Evolutionary conservation across 202 grass and related monocot genomes (phyloP), one percentile per base, ranked within the genome.

Genomic region (Sporobolus alterniflorus): DNA sequence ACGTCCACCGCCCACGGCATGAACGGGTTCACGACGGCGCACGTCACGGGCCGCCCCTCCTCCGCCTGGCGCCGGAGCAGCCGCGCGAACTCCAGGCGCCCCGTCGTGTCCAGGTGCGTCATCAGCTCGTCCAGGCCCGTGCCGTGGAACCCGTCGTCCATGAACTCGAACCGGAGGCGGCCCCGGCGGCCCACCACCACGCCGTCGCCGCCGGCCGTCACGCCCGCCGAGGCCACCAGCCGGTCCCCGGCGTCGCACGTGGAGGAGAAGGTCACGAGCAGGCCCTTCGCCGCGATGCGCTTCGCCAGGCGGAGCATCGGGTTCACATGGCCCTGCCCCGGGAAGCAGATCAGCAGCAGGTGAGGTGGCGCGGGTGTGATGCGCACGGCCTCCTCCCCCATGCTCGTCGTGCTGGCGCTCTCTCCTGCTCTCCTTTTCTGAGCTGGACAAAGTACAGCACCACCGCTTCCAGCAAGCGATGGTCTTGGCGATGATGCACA

Each of bases 281-380:
- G 69, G 18, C 94, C 91, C 81, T 94, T 89, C 15, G 89, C 50
- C 9, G 94, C 91, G 67, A 97, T 11, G 68, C 89, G 89, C 83
- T 94, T 94, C 18, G 89, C 94, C 1, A 97, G 83, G 11, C 92
- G 94, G 73, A 97, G 89, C 84, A 92, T 89, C 0, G 94, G 94
- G 85, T 94, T 97, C 21, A 97, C 72, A 50, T 97, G 94, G 64
- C 94, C 94, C 50, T 97, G 94, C 1, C 83, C 88, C 4, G 91
- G 87, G 83, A 97, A 97, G 50, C 91, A 90, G 42, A 97, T 82
- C 21, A 94, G 17, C 1, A 97, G 72, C 24, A 97, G 8, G 73
- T 97, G 91, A 8, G 88, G 63, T 26, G 57, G 51, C 12, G 82
- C 22, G 30, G 29, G 1, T 20, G 31, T 18, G 2, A 60, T 3